phyloP scores from a whole-genome alignment of 164 flowering plant genomes.

The Vitis vinifera region DNA sequence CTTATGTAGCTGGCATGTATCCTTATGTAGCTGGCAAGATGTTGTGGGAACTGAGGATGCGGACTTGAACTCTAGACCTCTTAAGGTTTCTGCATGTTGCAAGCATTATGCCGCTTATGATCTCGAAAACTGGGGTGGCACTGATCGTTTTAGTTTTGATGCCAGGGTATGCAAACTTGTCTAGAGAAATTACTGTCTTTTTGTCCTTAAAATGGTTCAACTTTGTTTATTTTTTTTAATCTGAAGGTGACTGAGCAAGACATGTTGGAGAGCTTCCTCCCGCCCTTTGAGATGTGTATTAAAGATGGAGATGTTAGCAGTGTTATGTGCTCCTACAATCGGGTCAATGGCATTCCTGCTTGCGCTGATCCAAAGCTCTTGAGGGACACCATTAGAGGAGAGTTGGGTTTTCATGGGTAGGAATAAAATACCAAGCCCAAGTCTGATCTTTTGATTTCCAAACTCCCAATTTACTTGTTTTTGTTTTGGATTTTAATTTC shows the following conservation, averaged over 20 bases:
- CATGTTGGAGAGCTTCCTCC: conserved; percentile 11
- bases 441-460: no score
- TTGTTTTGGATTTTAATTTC: background rate
- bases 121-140: conserved; percentile 23
- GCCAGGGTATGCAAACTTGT: conserved; percentile 11
- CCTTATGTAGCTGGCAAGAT: conserved; percentile 16
- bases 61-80: conserved; percentile 19
- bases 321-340: conserved; percentile 17
- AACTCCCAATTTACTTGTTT: no score
- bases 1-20: conserved; percentile 5
- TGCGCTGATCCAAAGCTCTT: conserved; percentile 18
- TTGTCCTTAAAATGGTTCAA: no score
- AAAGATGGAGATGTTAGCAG: conserved; percentile 13
- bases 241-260: conserved; percentile 18
- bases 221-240: background rate
- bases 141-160: conserved; percentile 9
- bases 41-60: conserved; percentile 8
- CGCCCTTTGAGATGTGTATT: conserved; percentile 13
- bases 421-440: background rate
- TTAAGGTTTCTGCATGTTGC: conserved; percentile 28
- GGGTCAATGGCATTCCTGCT: conserved; percentile 14
- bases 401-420: conserved; percentile 10
- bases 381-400: background rate
- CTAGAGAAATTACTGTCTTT: no score
- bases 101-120: conserved; percentile 31